phyloP scores from a whole-genome alignment of 2,329 filamentous ascomycete genomes.

The Claviceps paspali region DNA sequence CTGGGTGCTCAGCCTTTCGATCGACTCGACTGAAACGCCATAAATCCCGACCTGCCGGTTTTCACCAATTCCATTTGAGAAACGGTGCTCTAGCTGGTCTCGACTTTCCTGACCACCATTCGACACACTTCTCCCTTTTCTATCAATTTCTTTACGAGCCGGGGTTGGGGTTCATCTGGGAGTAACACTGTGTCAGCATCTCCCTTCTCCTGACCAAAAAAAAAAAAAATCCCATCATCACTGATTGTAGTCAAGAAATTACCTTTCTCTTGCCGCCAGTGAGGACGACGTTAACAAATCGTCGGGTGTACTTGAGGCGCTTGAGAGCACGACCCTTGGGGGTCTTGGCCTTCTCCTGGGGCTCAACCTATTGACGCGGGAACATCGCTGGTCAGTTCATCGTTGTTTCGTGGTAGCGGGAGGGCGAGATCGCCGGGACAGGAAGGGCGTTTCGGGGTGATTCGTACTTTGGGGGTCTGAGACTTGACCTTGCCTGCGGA shows the following conservation, averaged over 20 bases:
- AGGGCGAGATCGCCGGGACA: not conserved
- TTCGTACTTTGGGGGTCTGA: conserved; percentile 75
- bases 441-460: conserved; percentile 4
- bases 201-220: not conserved
- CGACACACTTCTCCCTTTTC: conserved; percentile 11
- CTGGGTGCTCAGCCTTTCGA: conserved; percentile 19
- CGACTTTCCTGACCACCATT: conserved; percentile 12
- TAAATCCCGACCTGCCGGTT: conserved; percentile 17
- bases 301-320: conserved; percentile 89
- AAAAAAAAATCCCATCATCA: no score
- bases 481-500: conserved; percentile 90
- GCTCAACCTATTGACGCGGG: conserved; percentile 48
- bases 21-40: conserved; percentile 21
- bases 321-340: conserved; percentile 97
- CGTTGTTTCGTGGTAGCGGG: conserved; percentile 9
- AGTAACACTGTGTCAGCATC: conserved; percentile 11
- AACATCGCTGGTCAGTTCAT: conserved; percentile 15
- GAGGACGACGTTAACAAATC: conserved; percentile 96
- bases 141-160: conserved; percentile 38
- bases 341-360: conserved; percentile 89
- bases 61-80: not conserved
- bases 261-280: conserved; percentile 99
- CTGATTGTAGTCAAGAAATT: no score
- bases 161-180: conserved; percentile 77
- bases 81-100: conserved; percentile 1